Conservation (phyloP, 257 asterid genomes). For the Nicotiana noctiflora region DNA sequence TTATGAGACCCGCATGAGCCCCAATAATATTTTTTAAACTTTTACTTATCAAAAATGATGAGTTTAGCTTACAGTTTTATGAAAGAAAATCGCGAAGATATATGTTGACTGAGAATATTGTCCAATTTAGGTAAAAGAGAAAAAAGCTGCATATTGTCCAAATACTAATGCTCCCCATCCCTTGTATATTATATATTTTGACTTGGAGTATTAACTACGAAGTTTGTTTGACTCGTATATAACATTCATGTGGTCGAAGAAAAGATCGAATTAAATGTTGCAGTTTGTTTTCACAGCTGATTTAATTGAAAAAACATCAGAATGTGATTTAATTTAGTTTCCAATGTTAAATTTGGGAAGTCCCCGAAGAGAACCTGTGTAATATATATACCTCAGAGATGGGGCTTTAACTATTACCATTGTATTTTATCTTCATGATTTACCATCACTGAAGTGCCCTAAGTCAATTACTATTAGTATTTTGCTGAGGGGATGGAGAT, state of each 20-base stretch:
- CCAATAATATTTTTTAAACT: not conserved
- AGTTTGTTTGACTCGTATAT: not conserved
- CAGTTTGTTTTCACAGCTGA: not conserved
- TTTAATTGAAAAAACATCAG: not conserved
- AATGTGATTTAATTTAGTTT: not conserved
- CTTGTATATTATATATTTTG: not conserved
- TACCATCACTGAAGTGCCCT: not conserved
- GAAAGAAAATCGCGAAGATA: not conserved
- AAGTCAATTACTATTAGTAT: not conserved
- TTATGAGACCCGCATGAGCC: not conserved
- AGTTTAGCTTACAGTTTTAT: not conserved
- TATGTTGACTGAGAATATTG: not conserved
- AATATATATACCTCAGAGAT: not conserved
- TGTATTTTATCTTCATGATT: not conserved
- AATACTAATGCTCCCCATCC: not conserved
- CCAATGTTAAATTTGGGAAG: not conserved
- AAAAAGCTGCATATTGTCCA: not conserved
- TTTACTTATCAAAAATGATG: not conserved
- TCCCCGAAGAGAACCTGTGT: not conserved
- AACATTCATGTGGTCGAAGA: slow-evolving; percentile 8
- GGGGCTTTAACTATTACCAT: not conserved
- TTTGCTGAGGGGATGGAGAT: not conserved
- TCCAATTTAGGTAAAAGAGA: not conserved
- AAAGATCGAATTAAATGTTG: not conserved
- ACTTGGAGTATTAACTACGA: not conserved